Evolutionary conservation across 495 filamentous ascomycete species (phyloP).

Genomic region (Annulohypoxylon maeteangense): DNA sequence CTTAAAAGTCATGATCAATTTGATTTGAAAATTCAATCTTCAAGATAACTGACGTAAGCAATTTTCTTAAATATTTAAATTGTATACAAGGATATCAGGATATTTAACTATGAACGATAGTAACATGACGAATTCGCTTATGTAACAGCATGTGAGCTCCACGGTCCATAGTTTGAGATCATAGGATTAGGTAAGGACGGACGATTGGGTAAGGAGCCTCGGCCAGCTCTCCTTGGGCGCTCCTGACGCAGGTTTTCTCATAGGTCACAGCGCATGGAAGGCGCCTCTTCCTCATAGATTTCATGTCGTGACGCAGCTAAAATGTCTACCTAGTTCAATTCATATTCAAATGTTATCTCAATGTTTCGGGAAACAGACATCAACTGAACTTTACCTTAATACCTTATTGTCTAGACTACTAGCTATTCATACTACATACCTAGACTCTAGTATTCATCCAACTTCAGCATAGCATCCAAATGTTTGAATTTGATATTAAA

Average conservation of each 20-base stretch:
- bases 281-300: not conserved
- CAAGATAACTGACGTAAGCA: not conserved
- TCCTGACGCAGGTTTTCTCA: slow-evolving; percentile 15
- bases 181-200: not conserved
- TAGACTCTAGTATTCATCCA: no score
- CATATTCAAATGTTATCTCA: not conserved
- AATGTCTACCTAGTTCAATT: not conserved
- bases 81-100: not conserved
- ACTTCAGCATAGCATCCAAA: not conserved
- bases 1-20: not conserved
- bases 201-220: slow-evolving; percentile 10
- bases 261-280: slow-evolving; percentile 18
- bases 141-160: not conserved
- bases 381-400: not conserved
- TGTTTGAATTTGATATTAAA: not conserved
- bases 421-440: not conserved
- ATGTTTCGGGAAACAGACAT: not conserved
- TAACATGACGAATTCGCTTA: not conserved
- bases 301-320: not conserved
- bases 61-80: not conserved
- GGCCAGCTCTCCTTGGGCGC: not conserved
- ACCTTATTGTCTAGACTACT: no score
- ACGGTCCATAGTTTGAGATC: no score
- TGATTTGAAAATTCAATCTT: not conserved
- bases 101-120: not conserved